These are phyloP conservation scores for Solanum pinnatisectum DNA, from an alignment of 257 asterid species.

Conservation along the genomic window DNA sequence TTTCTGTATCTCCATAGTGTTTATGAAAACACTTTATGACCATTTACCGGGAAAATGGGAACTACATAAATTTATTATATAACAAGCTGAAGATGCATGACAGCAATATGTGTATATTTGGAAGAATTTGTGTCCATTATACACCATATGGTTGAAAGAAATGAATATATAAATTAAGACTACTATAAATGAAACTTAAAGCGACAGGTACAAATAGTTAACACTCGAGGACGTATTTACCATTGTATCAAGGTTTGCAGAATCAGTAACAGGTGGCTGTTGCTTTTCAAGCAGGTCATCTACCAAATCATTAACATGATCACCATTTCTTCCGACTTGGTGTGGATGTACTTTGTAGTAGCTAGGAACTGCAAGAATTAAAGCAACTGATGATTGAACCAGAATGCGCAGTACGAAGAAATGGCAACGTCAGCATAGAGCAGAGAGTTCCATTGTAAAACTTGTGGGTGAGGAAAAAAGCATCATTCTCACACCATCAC, in stretches of 20 bases:
- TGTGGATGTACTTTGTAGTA: constrained; percentile 1
- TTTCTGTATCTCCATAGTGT: background rate
- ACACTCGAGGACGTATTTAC: constrained; percentile 2
- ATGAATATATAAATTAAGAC: background rate
- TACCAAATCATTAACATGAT: constrained; percentile 2
- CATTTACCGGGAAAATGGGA: background rate
- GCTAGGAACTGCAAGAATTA: constrained; percentile 17
- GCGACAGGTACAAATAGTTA: background rate
- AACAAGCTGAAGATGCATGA: background rate
- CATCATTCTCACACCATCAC: background rate
- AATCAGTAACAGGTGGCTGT: background rate
- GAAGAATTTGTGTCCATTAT: background rate
- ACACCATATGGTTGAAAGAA: background rate
- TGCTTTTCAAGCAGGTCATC: constrained; percentile 8
- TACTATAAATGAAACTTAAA: background rate
- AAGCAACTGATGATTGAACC: background rate
- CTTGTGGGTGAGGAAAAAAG: background rate
- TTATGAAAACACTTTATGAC: background rate
- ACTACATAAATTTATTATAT: background rate
- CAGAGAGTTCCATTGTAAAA: background rate
- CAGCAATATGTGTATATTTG: background rate
- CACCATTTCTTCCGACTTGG: constrained; percentile 12
- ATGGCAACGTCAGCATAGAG: background rate
- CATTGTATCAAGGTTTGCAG: constrained; percentile 9
- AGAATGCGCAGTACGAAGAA: background rate